phyloP scores from a whole-genome alignment of 768 basidiomycete species.

The Gymnopilus dilepis region DNA sequence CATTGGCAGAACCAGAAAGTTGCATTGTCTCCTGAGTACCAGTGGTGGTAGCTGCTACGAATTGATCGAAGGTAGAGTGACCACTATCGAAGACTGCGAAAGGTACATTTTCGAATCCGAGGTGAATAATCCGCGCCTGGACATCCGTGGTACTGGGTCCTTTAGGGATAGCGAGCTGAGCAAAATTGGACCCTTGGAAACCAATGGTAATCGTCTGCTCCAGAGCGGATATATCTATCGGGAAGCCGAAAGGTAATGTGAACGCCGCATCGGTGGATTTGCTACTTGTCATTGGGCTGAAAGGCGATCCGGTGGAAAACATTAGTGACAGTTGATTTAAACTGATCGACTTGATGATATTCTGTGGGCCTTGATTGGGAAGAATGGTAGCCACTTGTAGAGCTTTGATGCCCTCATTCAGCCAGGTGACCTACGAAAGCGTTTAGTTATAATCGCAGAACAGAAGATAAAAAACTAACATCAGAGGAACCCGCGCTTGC shows the following conservation, averaged over 20 bases:
- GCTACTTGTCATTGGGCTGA: conserved; percentile 61
- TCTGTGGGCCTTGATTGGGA: conserved; percentile 63
- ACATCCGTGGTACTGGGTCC: conserved; percentile 65
- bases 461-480: conserved; percentile 41
- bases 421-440: conserved; percentile 63
- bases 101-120: conserved; percentile 63
- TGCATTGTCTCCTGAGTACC: conserved; percentile 49
- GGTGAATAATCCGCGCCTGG: conserved; percentile 60
- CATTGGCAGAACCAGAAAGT: conserved; percentile 59
- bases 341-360: conserved; percentile 67
- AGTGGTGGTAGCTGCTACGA: conserved; percentile 64
- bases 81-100: conserved; percentile 57
- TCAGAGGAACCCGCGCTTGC: conserved; percentile 60
- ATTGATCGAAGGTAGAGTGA: conserved; percentile 60
- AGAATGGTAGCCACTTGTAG: conserved; percentile 63
- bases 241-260: conserved; percentile 71
- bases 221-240: conserved; percentile 66
- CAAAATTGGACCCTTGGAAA: conserved; percentile 58
- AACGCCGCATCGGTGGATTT: conserved; percentile 66
- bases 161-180: conserved; percentile 63
- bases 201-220: conserved; percentile 63
- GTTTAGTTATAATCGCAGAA: background rate
- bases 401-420: conserved; percentile 71
- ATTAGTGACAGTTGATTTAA: conserved; percentile 63
- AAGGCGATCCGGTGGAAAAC: conserved; percentile 64